Percentiles rank a stretch among this genome's conserved stretches.
Conservation (phyloP, 306 rosid genomes). For the Canavalia ensiformis region DNA sequence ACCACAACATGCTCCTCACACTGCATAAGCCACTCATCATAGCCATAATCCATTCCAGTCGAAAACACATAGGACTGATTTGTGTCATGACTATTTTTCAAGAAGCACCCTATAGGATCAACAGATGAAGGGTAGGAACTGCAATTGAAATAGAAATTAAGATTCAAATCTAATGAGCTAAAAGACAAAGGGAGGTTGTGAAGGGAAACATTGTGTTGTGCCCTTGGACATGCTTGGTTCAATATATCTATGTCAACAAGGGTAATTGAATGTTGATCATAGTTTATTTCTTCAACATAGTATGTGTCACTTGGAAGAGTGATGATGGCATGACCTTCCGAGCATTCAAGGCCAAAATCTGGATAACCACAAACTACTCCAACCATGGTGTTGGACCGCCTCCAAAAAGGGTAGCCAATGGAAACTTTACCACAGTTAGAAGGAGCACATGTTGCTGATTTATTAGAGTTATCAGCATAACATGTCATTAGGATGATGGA, state of each 20-base stretch:
- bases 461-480: conserved; percentile 2
- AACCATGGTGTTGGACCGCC: background rate
- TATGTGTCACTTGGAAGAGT: conserved; percentile 36
- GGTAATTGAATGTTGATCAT: conserved; percentile 24
- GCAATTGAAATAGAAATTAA: conserved; percentile 61
- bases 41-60: background rate
- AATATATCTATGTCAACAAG: conserved; percentile 53
- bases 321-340: background rate
- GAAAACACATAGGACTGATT: conserved; percentile 48
- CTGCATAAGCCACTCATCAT: conserved; percentile 3
- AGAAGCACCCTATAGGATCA: conserved; percentile 41
- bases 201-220: conserved; percentile 46
- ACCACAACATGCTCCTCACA: conserved; percentile 53
- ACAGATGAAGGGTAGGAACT: background rate
- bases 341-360: conserved; percentile 46
- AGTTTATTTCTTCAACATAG: conserved; percentile 48
- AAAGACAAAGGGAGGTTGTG: conserved; percentile 37
- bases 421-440: conserved; percentile 33
- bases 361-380: conserved; percentile 48
- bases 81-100: background rate
- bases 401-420: conserved; percentile 56
- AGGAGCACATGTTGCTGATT: conserved; percentile 34
- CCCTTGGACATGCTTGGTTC: conserved; percentile 49
- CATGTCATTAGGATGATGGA: conserved; percentile 36
- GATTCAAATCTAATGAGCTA: conserved; percentile 36